A percentile compares a stretch with the other conserved stretches of the same genome.
phyloP scores from a whole-genome alignment of 2,329 filamentous ascomycete species.

The Tothia fuscella region DNA sequence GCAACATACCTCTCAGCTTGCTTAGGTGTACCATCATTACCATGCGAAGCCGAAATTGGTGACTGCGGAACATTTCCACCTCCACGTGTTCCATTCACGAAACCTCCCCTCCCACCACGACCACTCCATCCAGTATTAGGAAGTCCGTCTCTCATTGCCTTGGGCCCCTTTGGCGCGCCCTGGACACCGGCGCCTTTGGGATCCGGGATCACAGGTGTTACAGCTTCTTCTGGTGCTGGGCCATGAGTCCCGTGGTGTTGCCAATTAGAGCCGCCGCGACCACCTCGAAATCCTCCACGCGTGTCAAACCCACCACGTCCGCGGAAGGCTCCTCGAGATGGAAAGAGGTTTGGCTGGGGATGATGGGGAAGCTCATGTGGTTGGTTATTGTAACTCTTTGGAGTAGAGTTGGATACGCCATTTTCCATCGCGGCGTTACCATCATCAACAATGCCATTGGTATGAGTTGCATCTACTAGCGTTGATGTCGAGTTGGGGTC shows the following conservation, averaged over 20 bases:
- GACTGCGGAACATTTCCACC: constrained; percentile 9
- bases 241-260: constrained; percentile 36
- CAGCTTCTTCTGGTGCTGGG: constrained; percentile 11
- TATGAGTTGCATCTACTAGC: too few species aligned
- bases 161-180: constrained; percentile 79
- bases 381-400: too few species aligned
- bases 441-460: too few species aligned
- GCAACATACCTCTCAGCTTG: background rate
- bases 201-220: background rate
- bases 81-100: constrained; percentile 13
- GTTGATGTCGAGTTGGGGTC: too few species aligned
- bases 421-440: too few species aligned
- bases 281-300: constrained; percentile 13
- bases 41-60: constrained; percentile 6
- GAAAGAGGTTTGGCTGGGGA: too few species aligned
- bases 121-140: constrained; percentile 66
- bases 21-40: background rate
- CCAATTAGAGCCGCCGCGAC: constrained; percentile 24
- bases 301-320: constrained; percentile 5
- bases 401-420: too few species aligned
- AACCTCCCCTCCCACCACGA: constrained; percentile 19
- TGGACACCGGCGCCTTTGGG: constrained; percentile 44
- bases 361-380: too few species aligned
- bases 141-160: constrained; percentile 83
- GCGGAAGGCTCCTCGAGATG: constrained; percentile 8